Base-by-base conservation (phyloP, 495 filamentous ascomycete species). In the Lepraria neglecta region DNA sequence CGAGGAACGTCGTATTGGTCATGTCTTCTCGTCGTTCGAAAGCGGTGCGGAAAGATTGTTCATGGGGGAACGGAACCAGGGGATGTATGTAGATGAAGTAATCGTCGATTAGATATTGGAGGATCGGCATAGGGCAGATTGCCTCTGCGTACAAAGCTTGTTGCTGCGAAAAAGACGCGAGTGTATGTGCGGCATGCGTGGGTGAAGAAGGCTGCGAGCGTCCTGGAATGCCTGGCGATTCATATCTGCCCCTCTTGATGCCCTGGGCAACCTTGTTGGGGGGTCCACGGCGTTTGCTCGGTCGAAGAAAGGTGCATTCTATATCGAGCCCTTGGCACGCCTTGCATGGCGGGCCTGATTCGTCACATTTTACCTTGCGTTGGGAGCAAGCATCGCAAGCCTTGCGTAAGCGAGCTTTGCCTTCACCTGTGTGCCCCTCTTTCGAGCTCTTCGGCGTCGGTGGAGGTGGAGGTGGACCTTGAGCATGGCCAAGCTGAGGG, bases 11-110 rank as follows among this genome's bases (percentile, higher is more conserved):
- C 15, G 77, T 76, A 66, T 84, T 87, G 6, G 74, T 82, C 33
- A 81, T 71, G 71, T 96, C 89, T 65, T 91, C 85, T 43, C 90
- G 79, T 43, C 75, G 78, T 15, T 78, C 75, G 67, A 92, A 87
- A 4, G 87, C 84, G 58, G 80, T 78, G 38, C 89, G 82, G 65
- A 95, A 95, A n/a, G 86, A 84, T 0, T 87, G 87, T 63, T 95
- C 89, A 70, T 96, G 91, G 0, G 91, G 91, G 53, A 96, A 82
- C 0, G 91, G 91, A 38, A 84, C 79, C n/a, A 96, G 76, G 1
- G 91, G 91, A 68, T 96, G 88, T 58, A 95, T 90, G 69, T 91
- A 92, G 9, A 84, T 91, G 68, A 95, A 95, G 74, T 89, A 95
- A 74, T 96, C 91, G 69, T 92, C 88, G 14, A 96, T 76, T 6